These are phyloP conservation scores for Metarhizium brunneum DNA, from an alignment of 2,329 filamentous ascomycete genomes.

Conservation along the genomic window DNA sequence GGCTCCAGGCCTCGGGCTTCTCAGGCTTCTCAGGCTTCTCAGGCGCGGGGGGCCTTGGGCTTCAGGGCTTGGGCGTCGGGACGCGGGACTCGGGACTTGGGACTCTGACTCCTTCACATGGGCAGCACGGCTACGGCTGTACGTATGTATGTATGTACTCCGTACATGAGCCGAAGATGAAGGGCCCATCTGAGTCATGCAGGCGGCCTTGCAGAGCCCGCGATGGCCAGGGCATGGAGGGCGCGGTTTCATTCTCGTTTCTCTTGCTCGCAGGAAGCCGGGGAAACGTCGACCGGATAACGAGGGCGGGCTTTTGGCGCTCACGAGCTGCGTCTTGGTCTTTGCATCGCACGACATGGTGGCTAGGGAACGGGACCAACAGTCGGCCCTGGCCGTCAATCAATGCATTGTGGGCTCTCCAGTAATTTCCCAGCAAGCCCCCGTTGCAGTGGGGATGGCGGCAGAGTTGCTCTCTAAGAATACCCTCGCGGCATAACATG, in stretches of 20 bases:
- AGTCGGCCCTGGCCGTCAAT: not conserved
- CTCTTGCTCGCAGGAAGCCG: not conserved
- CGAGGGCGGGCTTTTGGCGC: not conserved
- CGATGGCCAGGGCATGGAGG: constrained; percentile 1
- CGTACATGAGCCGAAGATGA: not conserved
- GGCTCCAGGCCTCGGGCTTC: not conserved
- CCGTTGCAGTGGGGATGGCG: not conserved
- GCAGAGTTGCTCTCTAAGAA: not conserved
- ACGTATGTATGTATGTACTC: no score
- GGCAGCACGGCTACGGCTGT: not conserved
- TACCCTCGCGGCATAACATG: not conserved
- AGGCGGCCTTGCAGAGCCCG: not conserved
- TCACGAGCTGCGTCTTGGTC: constrained; percentile 6
- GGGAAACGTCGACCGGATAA: not conserved
- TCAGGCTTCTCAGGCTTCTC: not conserved
- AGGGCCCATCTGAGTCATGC: not conserved
- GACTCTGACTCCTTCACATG: not conserved
- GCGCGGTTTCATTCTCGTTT: constrained; percentile 3
- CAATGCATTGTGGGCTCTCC: not conserved
- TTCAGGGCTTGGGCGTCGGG: not conserved
- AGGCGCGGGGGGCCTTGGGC: not conserved
- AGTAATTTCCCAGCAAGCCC: not conserved
- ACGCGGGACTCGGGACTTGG: no score
- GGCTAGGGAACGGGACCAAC: not conserved
- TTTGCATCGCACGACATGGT: not conserved